Base-by-base conservation (phyloP, 306 rosid species). In the Amphicarpaea edgeworthii region DNA sequence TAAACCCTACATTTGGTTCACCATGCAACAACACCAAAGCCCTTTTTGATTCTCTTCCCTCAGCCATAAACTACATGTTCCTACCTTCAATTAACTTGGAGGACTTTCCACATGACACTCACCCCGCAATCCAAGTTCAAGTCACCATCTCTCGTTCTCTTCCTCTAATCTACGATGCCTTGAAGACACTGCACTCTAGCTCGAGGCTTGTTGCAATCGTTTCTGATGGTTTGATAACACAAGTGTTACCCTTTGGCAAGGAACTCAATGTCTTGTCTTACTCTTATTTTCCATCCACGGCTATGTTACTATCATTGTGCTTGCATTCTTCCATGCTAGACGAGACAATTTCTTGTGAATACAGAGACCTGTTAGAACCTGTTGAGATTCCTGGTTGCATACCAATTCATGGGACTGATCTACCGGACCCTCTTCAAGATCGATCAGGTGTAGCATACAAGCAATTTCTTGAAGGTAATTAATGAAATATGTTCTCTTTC, bases 241-340 rank as follows among this genome's bases (percentile, higher is more conserved):
- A 78, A 8, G 83, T 38, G 16, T 21, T 78, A 3, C 59, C 70
- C 34, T 66, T 81, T 49, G 76, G 81, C 0, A 82, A 72, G 12
- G 80, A 78, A 3, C 65, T 49, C 3, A 41, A 81, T 6, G 9
- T 75, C 28, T 64, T 50, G 47, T 47, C 79, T 1, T 85, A 68
- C n/a, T 3, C 78, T 11, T 85, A 77, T 64, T 28, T 73, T 21
- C 88, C 88, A n/a, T 78, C 83, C 6, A 73, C 88, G 3, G 76
- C 83, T 12, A 81, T 75, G 83, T 59, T 71, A 43, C 71, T 85
- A 8, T 81, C 88, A 5, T 66, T 85, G 0, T 81, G 82, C 57
- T 40, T 85, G 2, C 41, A 85, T 58, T 63, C 74, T 68, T 67
- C 88, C 0, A 26, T 55, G 68, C 28, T 85, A 5, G 84, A 85